Conservation (phyloP, 768 basidiomycete species). For the Dictyophora rubrovolvata region DNA sequence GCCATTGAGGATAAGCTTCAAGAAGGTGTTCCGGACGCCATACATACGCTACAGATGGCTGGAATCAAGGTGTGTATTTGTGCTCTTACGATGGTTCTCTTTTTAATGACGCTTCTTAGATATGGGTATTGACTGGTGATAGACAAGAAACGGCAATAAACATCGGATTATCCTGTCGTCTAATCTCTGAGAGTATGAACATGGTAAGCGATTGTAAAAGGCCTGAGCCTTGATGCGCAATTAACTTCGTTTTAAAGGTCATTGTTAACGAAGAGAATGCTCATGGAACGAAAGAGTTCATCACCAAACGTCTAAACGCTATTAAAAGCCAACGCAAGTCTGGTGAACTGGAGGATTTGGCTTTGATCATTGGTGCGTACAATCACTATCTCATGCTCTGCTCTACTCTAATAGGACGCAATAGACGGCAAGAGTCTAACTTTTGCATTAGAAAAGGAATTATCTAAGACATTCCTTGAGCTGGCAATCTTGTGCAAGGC, state of each 20-base stretch:
- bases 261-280: slow-evolving; percentile 88
- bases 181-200: slow-evolving; percentile 99
- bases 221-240: background rate
- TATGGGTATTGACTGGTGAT: slow-evolving; percentile 98
- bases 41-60: slow-evolving; percentile 94
- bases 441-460: slow-evolving; percentile 87
- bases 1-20: slow-evolving; percentile 98
- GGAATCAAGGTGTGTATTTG: slow-evolving; percentile 70
- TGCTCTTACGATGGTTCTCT: background rate
- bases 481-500: slow-evolving; percentile 97
- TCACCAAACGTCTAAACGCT: slow-evolving; percentile 80
- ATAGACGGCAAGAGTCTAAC: slow-evolving; percentile 90
- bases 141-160: slow-evolving; percentile 99
- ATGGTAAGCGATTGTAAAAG: slow-evolving; percentile 42
- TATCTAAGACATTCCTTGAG: slow-evolving; percentile 85
- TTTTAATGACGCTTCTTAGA: slow-evolving; percentile 27
- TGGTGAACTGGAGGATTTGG: slow-evolving; percentile 91
- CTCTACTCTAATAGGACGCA: slow-evolving; percentile 9
- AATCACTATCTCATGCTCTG: background rate
- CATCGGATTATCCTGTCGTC: slow-evolving; percentile 92
- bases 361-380: slow-evolving; percentile 77
- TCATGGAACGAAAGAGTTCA: slow-evolving; percentile 72
- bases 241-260: slow-evolving; percentile 42
- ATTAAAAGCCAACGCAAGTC: slow-evolving; percentile 88
- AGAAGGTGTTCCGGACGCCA: slow-evolving; percentile 96